Conservation (phyloP, 805 yeast species). For the Danielia oregonensis region DNA sequence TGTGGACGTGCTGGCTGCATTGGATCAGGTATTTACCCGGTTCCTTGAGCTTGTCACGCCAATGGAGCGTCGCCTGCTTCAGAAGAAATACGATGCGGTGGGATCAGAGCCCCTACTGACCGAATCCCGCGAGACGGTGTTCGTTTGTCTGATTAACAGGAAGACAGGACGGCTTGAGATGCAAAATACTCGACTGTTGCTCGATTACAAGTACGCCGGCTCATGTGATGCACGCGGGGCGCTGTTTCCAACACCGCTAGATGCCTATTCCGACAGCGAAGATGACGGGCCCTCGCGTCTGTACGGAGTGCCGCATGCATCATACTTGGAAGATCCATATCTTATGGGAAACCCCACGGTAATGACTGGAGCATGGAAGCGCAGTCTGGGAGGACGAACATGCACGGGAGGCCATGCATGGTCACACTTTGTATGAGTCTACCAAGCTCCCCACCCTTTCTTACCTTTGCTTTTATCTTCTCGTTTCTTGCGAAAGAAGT, state of each 20-base stretch:
- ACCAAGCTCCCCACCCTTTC: constrained; percentile 45
- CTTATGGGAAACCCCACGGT: constrained; percentile 5
- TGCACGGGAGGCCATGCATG: neutral
- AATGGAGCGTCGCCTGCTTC: constrained; percentile 2
- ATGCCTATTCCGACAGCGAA: constrained; percentile 1
- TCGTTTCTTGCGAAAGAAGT: constrained; percentile 36
- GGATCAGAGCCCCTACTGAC: constrained; percentile 1
- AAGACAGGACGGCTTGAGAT: constrained; percentile 33
- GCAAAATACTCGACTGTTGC: constrained; percentile 28
- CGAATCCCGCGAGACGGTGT: constrained; percentile 8
- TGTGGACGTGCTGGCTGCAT: constrained; percentile 23
- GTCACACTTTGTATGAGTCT: constrained; percentile 1
- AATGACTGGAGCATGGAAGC: constrained; percentile 2
- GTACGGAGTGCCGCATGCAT: no score
- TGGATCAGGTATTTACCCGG: constrained; percentile 15
- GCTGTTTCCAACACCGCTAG: neutral
- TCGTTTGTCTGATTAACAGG: constrained; percentile 35
- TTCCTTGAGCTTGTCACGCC: constrained; percentile 3
- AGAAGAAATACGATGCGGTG: constrained; percentile 5
- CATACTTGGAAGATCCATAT: constrained; percentile 5
- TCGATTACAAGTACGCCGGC: constrained; percentile 17
- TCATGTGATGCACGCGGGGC: neutral
- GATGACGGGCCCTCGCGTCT: constrained; percentile 1
- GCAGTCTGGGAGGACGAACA: constrained; percentile 2
- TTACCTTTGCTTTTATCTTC: constrained; percentile 34